Evolutionary conservation across 2,329 filamentous ascomycete genomes (phyloP), one percentile per base, ranked within the genome.

Genomic region (Pyrenophora seminiperda): DNA sequence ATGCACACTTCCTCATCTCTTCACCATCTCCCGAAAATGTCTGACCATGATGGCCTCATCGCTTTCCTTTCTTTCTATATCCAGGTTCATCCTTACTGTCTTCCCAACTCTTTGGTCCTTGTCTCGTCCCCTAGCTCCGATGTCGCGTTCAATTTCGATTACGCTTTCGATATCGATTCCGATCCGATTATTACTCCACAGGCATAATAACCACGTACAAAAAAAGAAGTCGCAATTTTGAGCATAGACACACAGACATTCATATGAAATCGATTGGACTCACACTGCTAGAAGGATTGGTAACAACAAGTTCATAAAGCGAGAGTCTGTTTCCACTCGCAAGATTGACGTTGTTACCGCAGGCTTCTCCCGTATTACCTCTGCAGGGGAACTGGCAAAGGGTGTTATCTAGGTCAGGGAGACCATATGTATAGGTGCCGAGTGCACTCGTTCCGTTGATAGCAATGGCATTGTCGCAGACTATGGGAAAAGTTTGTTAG

Each of bases 391-490:
- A 31, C 33, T 32, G 27, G 27, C 44, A 47, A 7, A 18, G 5
- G 5, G 17, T 11, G 42, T 31, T 30, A 24, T 37, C 24, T 6
- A 33, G 14, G 7, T 45, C 42, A 3, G 32, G 20, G 3, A 38
- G 7, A 15, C 42, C 42, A n/a, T 38, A 45, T 2, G 30, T n/a
- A 22, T 27, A 27, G 31, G 14, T 18, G 17, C 29, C 5, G 11
- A 3, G 14, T 5, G 40, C 18, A 13, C n/a, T 43, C 9, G 41
- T 43, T 15, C 33, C 42, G 33, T 45, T 45, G 3, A 20, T 10
- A 10, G 42, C 32, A 7, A 45, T 45, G 14, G 24, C 10, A 13
- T 37, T 45, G 14, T 45, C 42, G 11, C 42, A 45, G 22, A 22
- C 42, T 45, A 22, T 27, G 31, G n/a, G 6, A 34, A 19, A 14